A percentile compares a stretch with the other conserved stretches of the same genome.
Evolutionary conservation across 768 basidiomycete species (phyloP).

Genomic region (Boletus tomentosulus): DNA sequence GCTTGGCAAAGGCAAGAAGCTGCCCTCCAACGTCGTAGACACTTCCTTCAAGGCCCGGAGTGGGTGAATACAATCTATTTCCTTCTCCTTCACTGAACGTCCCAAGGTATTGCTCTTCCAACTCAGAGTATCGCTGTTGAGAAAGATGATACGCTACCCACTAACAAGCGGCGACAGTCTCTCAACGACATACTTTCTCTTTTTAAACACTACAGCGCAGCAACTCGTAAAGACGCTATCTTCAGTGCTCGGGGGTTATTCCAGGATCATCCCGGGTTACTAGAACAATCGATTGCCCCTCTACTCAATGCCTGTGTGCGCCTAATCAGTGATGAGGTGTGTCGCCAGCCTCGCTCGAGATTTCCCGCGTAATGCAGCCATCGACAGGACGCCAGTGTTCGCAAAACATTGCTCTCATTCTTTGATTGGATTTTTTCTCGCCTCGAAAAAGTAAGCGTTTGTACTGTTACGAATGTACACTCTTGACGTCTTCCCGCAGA

Average conservation of each 20-base stretch:
- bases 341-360: slow-evolving; percentile 10
- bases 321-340: slow-evolving; percentile 78
- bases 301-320: slow-evolving; percentile 63
- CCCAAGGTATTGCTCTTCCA: slow-evolving; percentile 82
- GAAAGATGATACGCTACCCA: slow-evolving; percentile 55
- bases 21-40: slow-evolving; percentile 81
- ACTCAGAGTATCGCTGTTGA: slow-evolving; percentile 69
- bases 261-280: slow-evolving; percentile 52
- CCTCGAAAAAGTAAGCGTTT: slow-evolving; percentile 48
- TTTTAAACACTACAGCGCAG: slow-evolving; percentile 78
- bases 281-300: slow-evolving; percentile 48
- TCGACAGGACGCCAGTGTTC: slow-evolving; percentile 70
- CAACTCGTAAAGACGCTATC: slow-evolving; percentile 76
- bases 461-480: neutral
- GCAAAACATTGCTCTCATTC: slow-evolving; percentile 67
- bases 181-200: slow-evolving; percentile 75
- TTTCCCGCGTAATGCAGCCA: neutral
- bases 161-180: slow-evolving; percentile 71
- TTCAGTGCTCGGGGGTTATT: slow-evolving; percentile 70
- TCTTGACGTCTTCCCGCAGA: slow-evolving; percentile 38
- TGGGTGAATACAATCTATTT: slow-evolving; percentile 36
- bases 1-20: slow-evolving; percentile 90
- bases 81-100: slow-evolving; percentile 7
- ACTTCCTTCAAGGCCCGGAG: slow-evolving; percentile 95
- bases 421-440: slow-evolving; percentile 69